Evolutionary conservation across 2,329 filamentous ascomycete genomes (phyloP).

Genomic region (Penicillium sp.): DNA sequence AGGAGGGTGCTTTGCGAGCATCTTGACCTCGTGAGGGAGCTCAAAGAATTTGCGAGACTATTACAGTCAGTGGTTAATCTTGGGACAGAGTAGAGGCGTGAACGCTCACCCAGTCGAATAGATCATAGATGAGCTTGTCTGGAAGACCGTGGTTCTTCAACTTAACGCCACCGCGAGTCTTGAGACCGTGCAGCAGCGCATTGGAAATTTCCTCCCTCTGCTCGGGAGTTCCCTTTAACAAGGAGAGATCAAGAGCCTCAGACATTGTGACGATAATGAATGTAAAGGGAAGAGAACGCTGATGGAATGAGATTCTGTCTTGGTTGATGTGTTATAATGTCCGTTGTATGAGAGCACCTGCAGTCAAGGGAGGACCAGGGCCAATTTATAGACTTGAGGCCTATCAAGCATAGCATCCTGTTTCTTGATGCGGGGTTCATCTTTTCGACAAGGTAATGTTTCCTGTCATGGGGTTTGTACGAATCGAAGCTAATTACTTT

Average conservation of each 20-base stretch:
- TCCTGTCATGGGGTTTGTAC: background rate
- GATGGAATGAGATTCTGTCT: background rate
- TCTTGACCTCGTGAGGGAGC: constrained; percentile 31
- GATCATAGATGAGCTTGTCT: constrained; percentile 10
- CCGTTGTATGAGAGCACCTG: background rate
- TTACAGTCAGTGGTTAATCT: background rate
- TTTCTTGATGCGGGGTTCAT: background rate
- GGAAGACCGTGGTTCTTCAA: constrained; percentile 25
- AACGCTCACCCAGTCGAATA: constrained; percentile 19
- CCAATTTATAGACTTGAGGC: background rate
- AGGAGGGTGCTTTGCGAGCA: constrained; percentile 33
- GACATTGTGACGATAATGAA: constrained; percentile 13
- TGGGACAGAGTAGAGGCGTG: too few relatives aligned
- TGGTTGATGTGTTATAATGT: background rate
- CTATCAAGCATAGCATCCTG: background rate
- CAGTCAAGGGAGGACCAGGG: background rate
- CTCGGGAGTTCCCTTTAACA: constrained; percentile 17
- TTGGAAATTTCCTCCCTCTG: constrained; percentile 13
- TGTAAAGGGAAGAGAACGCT: background rate
- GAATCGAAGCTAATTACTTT: background rate
- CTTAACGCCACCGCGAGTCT: constrained; percentile 21
- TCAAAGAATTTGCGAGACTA: constrained; percentile 27
- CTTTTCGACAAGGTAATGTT: background rate
- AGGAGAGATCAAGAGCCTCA: constrained; percentile 17
- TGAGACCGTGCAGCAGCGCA: constrained; percentile 15